Percentiles rank a stretch among this genome's conserved stretches.
phyloP scores from a whole-genome alignment of 164 flowering plant genomes.

The Chloranthus sessilifolius region DNA sequence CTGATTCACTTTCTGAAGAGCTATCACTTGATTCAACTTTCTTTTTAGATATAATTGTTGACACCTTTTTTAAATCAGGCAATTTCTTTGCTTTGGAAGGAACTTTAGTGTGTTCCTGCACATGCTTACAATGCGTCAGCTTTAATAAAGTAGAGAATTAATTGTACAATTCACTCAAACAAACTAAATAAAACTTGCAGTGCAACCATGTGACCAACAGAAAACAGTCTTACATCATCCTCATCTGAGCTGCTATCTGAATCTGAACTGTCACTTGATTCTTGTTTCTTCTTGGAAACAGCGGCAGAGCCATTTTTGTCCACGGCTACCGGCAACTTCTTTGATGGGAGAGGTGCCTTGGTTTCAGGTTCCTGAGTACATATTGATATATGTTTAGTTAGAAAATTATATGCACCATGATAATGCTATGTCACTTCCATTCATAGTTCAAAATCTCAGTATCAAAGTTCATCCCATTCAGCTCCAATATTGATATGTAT shows the following conservation, averaged over 20 bases:
- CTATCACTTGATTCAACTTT: slow-evolving; percentile 26
- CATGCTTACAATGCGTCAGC: background rate
- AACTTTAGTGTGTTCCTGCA: slow-evolving; percentile 8
- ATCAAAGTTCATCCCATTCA: no score
- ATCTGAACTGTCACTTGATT: slow-evolving; percentile 24
- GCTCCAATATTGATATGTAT: no score
- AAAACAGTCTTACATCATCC: slow-evolving; percentile 21
- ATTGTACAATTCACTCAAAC: no score
- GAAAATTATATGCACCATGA: no score
- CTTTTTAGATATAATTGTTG: slow-evolving; percentile 18
- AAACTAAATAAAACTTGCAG: background rate
- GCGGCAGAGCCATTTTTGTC: slow-evolving; percentile 18
- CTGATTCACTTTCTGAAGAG: slow-evolving; percentile 23
- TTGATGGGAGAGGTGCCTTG: slow-evolving; percentile 15
- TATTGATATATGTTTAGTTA: no score
- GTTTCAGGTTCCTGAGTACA: slow-evolving; percentile 14
- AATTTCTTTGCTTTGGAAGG: slow-evolving; percentile 9
- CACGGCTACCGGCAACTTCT: slow-evolving; percentile 13
- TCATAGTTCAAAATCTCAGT: no score
- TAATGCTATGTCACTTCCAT: no score
- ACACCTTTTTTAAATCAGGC: slow-evolving; percentile 10
- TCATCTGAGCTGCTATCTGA: slow-evolving; percentile 25
- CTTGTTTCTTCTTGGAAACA: slow-evolving; percentile 25
- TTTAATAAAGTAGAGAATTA: background rate
- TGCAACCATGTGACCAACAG: background rate